Conservation (phyloP, 148 eudicot species). For the Linanthus parryae region DNA sequence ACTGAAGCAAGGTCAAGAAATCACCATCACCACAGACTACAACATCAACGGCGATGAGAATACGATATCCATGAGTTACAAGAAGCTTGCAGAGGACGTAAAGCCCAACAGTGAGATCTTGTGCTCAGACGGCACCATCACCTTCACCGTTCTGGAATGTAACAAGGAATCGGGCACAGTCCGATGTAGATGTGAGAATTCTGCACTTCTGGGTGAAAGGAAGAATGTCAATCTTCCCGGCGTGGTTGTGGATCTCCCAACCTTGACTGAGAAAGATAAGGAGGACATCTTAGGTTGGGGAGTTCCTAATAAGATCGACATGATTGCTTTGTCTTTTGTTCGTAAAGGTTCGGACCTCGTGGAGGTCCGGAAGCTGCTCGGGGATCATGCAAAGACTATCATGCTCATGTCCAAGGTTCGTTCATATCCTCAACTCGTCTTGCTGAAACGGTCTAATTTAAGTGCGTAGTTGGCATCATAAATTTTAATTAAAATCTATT, state of each 20-base stretch:
- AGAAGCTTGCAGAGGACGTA: conserved; percentile 17
- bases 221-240: conserved; percentile 22
- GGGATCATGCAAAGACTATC: conserved; percentile 17
- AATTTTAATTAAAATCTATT: no score
- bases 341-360: conserved; percentile 22
- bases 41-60: conserved; percentile 13
- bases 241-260: conserved; percentile 18
- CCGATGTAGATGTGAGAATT: conserved; percentile 14
- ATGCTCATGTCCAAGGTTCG: conserved; percentile 19
- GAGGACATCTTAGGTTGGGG: conserved; percentile 18
- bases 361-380: conserved; percentile 16
- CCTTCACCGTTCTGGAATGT: conserved; percentile 14
- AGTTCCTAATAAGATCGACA: conserved; percentile 16
- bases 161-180: conserved; percentile 14
- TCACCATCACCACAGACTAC: conserved; percentile 17
- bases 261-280: conserved; percentile 20
- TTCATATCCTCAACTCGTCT: no score
- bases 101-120: conserved; percentile 15
- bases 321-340: conserved; percentile 20
- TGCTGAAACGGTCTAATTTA: no score
- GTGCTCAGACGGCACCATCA: conserved; percentile 14
- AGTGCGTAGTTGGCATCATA: no score
- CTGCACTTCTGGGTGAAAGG: conserved; percentile 15
- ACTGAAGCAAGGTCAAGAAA: conserved; percentile 14
- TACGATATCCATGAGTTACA: conserved; percentile 17